Evolutionary conservation across 2,329 filamentous ascomycete genomes (phyloP).

Genomic region (Aspergillus tubingensis): DNA sequence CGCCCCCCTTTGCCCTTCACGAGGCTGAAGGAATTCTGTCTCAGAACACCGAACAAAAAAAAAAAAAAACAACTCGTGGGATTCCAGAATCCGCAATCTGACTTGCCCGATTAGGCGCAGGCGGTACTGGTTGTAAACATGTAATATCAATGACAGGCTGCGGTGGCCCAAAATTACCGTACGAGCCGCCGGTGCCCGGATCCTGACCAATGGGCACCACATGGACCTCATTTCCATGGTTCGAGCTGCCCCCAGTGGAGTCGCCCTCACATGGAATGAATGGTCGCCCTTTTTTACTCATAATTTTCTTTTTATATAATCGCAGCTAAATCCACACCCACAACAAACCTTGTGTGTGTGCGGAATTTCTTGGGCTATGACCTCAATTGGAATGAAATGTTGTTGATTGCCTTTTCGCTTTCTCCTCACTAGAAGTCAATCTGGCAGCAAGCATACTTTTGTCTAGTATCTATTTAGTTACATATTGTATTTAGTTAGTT

Average conservation of each 20-base stretch:
- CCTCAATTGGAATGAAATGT: no score
- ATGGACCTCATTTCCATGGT: constrained; percentile 15
- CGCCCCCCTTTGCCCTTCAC: neutral
- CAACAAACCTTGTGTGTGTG: no score
- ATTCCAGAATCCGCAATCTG: neutral
- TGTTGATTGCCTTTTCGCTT: no score
- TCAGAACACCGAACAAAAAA: neutral
- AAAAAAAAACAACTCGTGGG: neutral
- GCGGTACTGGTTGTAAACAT: neutral
- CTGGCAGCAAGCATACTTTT: no score
- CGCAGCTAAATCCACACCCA: no score
- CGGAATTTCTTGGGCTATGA: no score
- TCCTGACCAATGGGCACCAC: constrained; percentile 13
- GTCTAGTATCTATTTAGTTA: no score
- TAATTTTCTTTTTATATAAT: neutral
- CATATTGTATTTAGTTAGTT: no score
- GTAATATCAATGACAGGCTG: neutral
- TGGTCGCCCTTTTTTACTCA: neutral
- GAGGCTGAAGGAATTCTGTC: neutral
- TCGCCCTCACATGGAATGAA: neutral
- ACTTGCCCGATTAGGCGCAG: neutral
- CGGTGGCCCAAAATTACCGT: neutral
- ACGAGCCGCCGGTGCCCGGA: neutral
- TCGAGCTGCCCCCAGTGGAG: constrained; percentile 7
- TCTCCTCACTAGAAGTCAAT: neutral